These are phyloP conservation scores for Hypoxylon sp. DNA, from an alignment of 2,329 filamentous ascomycete species.

Conservation along the genomic window DNA sequence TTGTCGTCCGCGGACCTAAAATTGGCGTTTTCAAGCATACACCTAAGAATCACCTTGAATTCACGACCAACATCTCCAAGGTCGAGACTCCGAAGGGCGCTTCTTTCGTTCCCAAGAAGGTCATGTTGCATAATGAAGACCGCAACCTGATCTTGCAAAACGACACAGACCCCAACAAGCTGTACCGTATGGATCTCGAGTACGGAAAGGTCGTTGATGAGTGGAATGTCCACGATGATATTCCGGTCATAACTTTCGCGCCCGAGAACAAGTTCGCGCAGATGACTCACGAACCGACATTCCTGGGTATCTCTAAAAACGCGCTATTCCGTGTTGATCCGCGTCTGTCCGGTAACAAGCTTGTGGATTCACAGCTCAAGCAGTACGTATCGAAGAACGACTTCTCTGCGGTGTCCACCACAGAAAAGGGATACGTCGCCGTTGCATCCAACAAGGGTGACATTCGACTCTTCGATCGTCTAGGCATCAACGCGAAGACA, in stretches of 20 bases:
- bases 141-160: slow-evolving; percentile 90
- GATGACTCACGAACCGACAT: slow-evolving; percentile 94
- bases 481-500: slow-evolving; percentile 97
- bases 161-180: slow-evolving; percentile 80
- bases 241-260: slow-evolving; percentile 88
- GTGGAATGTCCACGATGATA: slow-evolving; percentile 98
- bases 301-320: slow-evolving; percentile 91
- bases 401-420: slow-evolving; percentile 93
- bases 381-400: slow-evolving; percentile 98
- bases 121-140: slow-evolving; percentile 94
- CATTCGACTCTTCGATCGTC: slow-evolving; percentile 92
- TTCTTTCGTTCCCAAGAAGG: slow-evolving; percentile 92
- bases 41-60: slow-evolving; percentile 88
- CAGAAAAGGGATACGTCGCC: slow-evolving; percentile 95
- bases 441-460: slow-evolving; percentile 98
- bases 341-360: slow-evolving; percentile 86
- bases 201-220: slow-evolving; percentile 98
- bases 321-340: slow-evolving; percentile 94
- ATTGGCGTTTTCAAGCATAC: slow-evolving; percentile 99
- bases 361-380: slow-evolving; percentile 92
- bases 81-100: slow-evolving; percentile 88
- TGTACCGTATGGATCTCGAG: slow-evolving; percentile 97
- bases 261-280: slow-evolving; percentile 98
- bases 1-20: slow-evolving; percentile 95
- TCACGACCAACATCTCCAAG: slow-evolving; percentile 96